Conservation (phyloP, 2,329 filamentous ascomycete species). For the Hypoxylon sp. region DNA sequence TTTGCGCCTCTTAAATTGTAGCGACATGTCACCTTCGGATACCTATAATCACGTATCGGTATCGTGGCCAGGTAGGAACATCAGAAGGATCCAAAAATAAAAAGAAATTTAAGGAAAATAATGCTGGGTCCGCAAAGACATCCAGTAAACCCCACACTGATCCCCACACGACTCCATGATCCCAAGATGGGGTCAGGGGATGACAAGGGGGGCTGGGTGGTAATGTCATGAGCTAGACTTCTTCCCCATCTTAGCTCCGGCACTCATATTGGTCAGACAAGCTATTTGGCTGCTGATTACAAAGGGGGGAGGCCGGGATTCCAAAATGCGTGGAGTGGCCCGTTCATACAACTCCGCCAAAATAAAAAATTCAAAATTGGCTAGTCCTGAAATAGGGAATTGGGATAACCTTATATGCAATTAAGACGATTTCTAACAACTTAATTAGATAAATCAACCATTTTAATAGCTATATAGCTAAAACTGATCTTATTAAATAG, state of each 20-base stretch:
- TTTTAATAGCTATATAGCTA: no score
- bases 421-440: no score
- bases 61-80: neutral
- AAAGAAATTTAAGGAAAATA: neutral
- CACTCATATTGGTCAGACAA: conserved; percentile 27
- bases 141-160: conserved; percentile 5
- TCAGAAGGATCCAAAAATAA: neutral
- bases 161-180: conserved; percentile 37
- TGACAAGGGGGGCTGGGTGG: conserved; percentile 18
- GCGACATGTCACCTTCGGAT: conserved; percentile 1
- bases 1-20: conserved; percentile 3
- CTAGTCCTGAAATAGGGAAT: no score
- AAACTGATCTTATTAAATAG: no score
- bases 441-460: no score
- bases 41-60: neutral
- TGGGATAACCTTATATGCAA: no score
- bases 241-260: conserved; percentile 25
- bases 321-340: no score
- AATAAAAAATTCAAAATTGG: no score
- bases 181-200: conserved; percentile 32
- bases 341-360: no score
- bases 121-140: conserved; percentile 8
- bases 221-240: conserved; percentile 30
- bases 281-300: conserved; percentile 5
- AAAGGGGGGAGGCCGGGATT: conserved; percentile 14